Percentiles rank a stretch among this genome's conserved stretches.
phyloP scores from a whole-genome alignment of 2,329 filamentous ascomycete genomes.

The Arthroderma sp. region DNA sequence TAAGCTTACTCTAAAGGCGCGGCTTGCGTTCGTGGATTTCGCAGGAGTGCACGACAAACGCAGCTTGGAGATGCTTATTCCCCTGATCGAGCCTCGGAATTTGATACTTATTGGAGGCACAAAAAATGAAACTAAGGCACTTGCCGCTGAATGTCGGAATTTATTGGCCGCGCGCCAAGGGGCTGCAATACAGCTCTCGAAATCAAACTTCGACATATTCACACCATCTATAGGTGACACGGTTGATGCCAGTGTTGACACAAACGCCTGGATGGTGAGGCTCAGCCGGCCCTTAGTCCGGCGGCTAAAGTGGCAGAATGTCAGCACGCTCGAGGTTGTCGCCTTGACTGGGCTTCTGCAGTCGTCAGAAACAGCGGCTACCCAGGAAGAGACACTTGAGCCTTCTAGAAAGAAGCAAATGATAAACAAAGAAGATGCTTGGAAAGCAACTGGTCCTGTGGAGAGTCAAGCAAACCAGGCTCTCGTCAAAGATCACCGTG shows the following conservation, averaged over 20 bases:
- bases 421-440: slow-evolving; percentile 34
- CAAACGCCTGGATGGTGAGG: slow-evolving; percentile 92
- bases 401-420: slow-evolving; percentile 41
- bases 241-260: slow-evolving; percentile 89
- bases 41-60: slow-evolving; percentile 85
- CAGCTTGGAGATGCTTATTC: slow-evolving; percentile 86
- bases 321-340: slow-evolving; percentile 77
- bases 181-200: slow-evolving; percentile 1
- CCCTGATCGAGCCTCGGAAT: slow-evolving; percentile 85
- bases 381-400: slow-evolving; percentile 24
- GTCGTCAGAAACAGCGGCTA: slow-evolving; percentile 26
- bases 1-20: slow-evolving; percentile 54
- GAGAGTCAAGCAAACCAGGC: slow-evolving; percentile 12
- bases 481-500: slow-evolving; percentile 19
- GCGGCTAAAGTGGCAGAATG: slow-evolving; percentile 86
- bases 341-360: slow-evolving; percentile 70
- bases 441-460: slow-evolving; percentile 16
- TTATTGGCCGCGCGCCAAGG: slow-evolving; percentile 39
- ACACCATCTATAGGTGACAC: slow-evolving; percentile 60
- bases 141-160: slow-evolving; percentile 69
- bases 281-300: slow-evolving; percentile 73
- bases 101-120: slow-evolving; percentile 81
- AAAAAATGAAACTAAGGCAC: slow-evolving; percentile 59
- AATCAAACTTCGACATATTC: slow-evolving; percentile 53
- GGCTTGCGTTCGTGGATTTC: slow-evolving; percentile 82